These are phyloP conservation scores for Coniochaeta sp. DNA, from an alignment of 2,329 filamentous ascomycete species.

Conservation along the genomic window DNA sequence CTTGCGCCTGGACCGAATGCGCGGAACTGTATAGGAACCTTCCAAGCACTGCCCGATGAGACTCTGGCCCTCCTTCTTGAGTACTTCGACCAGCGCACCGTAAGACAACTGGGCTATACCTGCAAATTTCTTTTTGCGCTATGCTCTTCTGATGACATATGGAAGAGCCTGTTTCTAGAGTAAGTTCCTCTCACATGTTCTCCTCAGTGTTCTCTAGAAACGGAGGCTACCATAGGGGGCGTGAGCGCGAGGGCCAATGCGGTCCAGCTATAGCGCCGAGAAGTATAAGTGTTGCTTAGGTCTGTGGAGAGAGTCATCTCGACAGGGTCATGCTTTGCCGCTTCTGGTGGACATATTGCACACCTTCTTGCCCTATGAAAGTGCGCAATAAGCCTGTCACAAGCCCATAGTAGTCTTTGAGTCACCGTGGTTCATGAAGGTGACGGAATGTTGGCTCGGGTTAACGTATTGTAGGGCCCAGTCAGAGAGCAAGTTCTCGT, in stretches of 20 bases:
- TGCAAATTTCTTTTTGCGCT: slow-evolving; percentile 87
- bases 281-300: neutral
- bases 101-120: slow-evolving; percentile 64
- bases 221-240: neutral
- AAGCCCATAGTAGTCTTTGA: slow-evolving; percentile 2
- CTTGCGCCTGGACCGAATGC: slow-evolving; percentile 60
- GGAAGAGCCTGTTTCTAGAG: slow-evolving; percentile 79
- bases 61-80: slow-evolving; percentile 70
- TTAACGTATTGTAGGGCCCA: slow-evolving; percentile 21
- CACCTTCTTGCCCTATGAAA: neutral
- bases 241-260: neutral
- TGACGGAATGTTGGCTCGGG: neutral
- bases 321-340: neutral
- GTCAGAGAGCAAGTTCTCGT: slow-evolving; percentile 25
- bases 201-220: neutral
- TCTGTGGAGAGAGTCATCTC: neutral
- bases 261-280: neutral
- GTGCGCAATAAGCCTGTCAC: neutral
- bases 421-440: neutral
- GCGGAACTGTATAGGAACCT: slow-evolving; percentile 55
- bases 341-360: neutral
- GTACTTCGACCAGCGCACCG: slow-evolving; percentile 53
- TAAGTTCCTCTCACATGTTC: slow-evolving; percentile 45
- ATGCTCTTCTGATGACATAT: slow-evolving; percentile 75
- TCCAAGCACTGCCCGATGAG: slow-evolving; percentile 71